A percentile compares a stretch with the other conserved stretches of the same genome.
These are phyloP conservation scores for Russula ochroleuca DNA, from an alignment of 768 basidiomycete genomes.

Conservation along the genomic window DNA sequence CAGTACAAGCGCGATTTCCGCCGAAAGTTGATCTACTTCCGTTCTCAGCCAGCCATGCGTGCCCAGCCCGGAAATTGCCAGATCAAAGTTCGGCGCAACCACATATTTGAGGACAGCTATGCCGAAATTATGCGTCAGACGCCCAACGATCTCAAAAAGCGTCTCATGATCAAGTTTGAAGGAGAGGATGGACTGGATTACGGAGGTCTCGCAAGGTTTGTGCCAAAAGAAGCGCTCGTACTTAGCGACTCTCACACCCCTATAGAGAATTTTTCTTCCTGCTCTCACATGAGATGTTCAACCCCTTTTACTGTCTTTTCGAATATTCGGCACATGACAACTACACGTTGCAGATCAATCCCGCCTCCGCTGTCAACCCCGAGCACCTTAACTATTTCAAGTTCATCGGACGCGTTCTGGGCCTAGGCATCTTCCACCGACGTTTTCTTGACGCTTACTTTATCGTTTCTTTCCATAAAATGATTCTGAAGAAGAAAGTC, in stretches of 20 bases:
- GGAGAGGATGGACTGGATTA: constrained; percentile 99
- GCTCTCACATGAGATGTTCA: constrained; percentile 99
- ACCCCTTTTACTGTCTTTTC: constrained; percentile 99
- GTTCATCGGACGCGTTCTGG: constrained; percentile 94
- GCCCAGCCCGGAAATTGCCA: constrained; percentile 99
- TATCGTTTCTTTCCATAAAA: constrained; percentile 99
- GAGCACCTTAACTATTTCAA: constrained; percentile 99
- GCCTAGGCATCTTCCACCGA: constrained; percentile 97
- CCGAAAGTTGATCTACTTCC: constrained; percentile 98
- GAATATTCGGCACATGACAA: constrained; percentile 99
- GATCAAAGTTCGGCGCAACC: constrained; percentile 95
- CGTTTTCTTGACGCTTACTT: constrained; percentile 99
- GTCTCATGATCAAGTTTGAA: constrained; percentile 99
- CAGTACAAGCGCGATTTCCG: constrained; percentile 99
- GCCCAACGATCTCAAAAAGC: constrained; percentile 96
- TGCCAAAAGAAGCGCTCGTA: constrained; percentile 13
- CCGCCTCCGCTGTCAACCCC: constrained; percentile 95
- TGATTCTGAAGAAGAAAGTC: constrained; percentile 98
- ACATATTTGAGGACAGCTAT: constrained; percentile 99
- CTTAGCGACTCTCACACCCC: constrained; percentile 14
- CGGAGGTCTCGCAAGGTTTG: constrained; percentile 91
- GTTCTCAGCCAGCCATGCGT: constrained; percentile 96
- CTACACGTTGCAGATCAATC: constrained; percentile 99
- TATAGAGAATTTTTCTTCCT: constrained; percentile 99
- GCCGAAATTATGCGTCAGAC: constrained; percentile 99